Percentiles rank a stretch among this genome's conserved stretches.
These are phyloP conservation scores for Hypoxylon rubiginosum DNA, from an alignment of 2,329 filamentous ascomycete species.

Conservation along the genomic window DNA sequence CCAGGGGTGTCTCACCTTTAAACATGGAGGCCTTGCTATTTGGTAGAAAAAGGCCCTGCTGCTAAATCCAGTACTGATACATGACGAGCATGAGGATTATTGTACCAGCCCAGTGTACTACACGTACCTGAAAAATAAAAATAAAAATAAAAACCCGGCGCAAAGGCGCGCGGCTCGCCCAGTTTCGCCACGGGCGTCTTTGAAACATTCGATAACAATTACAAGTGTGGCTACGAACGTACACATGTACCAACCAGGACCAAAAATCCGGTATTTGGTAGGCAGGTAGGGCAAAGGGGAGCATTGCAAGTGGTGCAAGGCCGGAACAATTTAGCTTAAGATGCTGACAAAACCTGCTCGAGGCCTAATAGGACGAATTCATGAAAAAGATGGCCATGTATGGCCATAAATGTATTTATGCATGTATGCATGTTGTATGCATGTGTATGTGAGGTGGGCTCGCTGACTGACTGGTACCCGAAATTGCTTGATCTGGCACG, in stretches of 20 bases:
- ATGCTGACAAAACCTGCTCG: slow-evolving; percentile 39
- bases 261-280: slow-evolving; percentile 29
- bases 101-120: no score
- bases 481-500: slow-evolving; percentile 43
- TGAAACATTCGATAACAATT: neutral
- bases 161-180: neutral
- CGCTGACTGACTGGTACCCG: slow-evolving; percentile 27
- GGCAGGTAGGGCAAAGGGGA: slow-evolving; percentile 26
- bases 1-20: slow-evolving; percentile 5
- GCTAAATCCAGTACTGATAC: slow-evolving; percentile 2
- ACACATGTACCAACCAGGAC: slow-evolving; percentile 1
- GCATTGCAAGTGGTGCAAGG: slow-evolving; percentile 5
- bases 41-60: neutral
- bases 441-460: slow-evolving; percentile 2
- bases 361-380: slow-evolving; percentile 11
- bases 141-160: no score
- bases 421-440: neutral
- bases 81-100: neutral
- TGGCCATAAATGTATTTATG: slow-evolving; percentile 8
- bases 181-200: slow-evolving; percentile 17
- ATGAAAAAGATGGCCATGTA: neutral
- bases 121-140: no score
- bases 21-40: neutral
- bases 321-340: slow-evolving; percentile 26
- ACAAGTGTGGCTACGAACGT: slow-evolving; percentile 3